Base-by-base conservation (phyloP, 2,329 filamentous ascomycete genomes). In the Venturia carpophila region DNA sequence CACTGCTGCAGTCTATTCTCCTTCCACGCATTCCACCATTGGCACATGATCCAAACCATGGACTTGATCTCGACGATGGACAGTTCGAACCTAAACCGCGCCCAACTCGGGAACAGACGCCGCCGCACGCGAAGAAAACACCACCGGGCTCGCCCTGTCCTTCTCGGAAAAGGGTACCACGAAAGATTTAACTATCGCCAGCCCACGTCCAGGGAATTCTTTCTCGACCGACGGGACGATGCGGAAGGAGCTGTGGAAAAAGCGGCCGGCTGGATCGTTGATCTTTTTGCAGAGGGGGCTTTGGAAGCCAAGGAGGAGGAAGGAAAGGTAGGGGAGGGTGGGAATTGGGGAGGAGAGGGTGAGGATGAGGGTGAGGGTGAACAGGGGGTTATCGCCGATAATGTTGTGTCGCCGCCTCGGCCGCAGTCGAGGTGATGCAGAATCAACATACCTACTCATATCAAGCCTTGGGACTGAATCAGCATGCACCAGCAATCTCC, bases 131-230 rank as follows among this genome's bases (percentile, higher is more conserved):
- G 7, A 43, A 45, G 63, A 64, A 30, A 47, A 64, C 1, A 67
- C 74, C 19, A 68, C 71, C 19, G 45, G 69, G 9, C 69, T 68
- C 52, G 72, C 73, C 0, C 37, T 30, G 1, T 64, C 68, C 1
- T 75, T 76, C 52, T 68, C 70, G 2, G 64, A 69, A 6, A 70
- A 69, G 39, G 39, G 49, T 75, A 17, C 74, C 73, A 0, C 65
- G 66, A 0, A 67, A 71, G 17, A 69, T n/a, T n/a, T n/a, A 65
- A 0, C 71, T 75, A 64, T 71, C 71, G 1, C 72, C 73, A 19
- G 73, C 73, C 1, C 69, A 75, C 55, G 67, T 75, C 13, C 65
- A 66, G 58, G 64, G 64, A 11, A 65, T 42, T 45, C 64, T 66
- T 66, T 2, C 60, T 66, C 37, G 49, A 64, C 19, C 60, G 43